Conservation (phyloP, 805 yeast species). For the Tetrapisispora taiwanensis region DNA sequence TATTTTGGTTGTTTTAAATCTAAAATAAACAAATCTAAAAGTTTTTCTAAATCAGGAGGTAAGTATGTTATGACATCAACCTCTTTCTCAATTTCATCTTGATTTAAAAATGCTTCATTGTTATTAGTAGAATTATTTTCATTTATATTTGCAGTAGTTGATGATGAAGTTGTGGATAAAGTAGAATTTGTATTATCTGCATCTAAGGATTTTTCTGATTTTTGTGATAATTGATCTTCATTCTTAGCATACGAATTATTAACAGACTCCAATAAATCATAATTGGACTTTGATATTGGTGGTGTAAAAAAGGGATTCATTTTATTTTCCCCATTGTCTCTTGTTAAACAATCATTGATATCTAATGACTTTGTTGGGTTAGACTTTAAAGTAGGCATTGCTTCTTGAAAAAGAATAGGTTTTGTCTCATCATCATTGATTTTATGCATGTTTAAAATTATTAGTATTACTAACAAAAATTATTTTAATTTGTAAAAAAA, state of each 20-base stretch:
- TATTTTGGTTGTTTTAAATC: slow-evolving; percentile 30
- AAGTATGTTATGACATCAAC: slow-evolving; percentile 12
- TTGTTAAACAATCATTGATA: background rate
- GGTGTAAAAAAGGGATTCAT: slow-evolving; percentile 21
- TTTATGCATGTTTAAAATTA: background rate
- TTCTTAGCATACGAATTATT: slow-evolving; percentile 17
- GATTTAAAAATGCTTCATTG: slow-evolving; percentile 4
- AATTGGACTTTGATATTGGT: slow-evolving; percentile 22
- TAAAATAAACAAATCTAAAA: slow-evolving; percentile 22
- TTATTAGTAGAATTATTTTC: background rate
- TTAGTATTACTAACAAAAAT: no score
- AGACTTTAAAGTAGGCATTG: background rate
- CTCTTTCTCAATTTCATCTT: slow-evolving; percentile 20
- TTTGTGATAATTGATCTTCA: background rate
- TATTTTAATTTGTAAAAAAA: no score
- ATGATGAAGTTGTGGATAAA: background rate
- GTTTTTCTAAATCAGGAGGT: slow-evolving; percentile 20
- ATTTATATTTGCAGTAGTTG: slow-evolving; percentile 1
- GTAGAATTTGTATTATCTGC: background rate
- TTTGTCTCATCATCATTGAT: no score
- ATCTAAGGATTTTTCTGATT: background rate
- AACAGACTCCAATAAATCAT: slow-evolving; percentile 20
- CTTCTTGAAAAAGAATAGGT: no score
- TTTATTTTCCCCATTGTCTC: background rate
- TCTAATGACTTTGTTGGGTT: background rate